Evolutionary conservation across 148 eudicot genomes (phyloP), one percentile per base, ranked within the genome.

Genomic region (Chenopodium quinoa): DNA sequence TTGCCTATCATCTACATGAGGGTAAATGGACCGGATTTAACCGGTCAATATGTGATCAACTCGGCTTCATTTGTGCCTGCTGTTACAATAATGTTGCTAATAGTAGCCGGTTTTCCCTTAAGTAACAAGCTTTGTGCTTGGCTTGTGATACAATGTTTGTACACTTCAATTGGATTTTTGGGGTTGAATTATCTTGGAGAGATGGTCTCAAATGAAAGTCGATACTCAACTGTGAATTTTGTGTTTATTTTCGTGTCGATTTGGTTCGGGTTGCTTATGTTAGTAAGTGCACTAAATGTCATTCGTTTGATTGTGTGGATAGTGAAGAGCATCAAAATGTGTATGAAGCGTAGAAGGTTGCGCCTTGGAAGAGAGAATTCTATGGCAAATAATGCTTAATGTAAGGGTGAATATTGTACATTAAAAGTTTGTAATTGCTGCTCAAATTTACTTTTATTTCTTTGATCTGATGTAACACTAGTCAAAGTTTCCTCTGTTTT

Each of bases 21-120:
- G 37, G 40, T 67, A 9, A 77, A 84, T n/a, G 81, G 81, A 1
- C 75, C 85, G 3, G 74, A 58, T 70, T 10, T 80, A 12, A 48
- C 71, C 0, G 73, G 48, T 6, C 64, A 72, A 4, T 84, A 60
- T 75, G 14, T 37, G 20, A 23, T 8, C 3, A 78, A 14, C 17
- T 65, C 89, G 0, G 23, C 56, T n/a, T 56, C 60, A 56, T 75
- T 85, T 25, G 77, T 83, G 9, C 79, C 85, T 0, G 76, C 87
- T 12, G 46, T 85, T 2, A 47, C 70, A 20, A 46, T 83, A 56
- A 56, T 16, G 60, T 56, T 56, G 60, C 20, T 56, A 16, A 47
- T 85, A 34, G 23, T 84, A 12, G 74, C 79, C 7, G 89, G 89
- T 13, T 71, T 82, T 32, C 81, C 89, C 14, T 85, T 84, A 1